Percentiles rank a stretch among this genome's conserved stretches.
These are phyloP conservation scores for Apiotrichum gracile DNA, from an alignment of 1,284 basidiomycete species.

Conservation along the genomic window DNA sequence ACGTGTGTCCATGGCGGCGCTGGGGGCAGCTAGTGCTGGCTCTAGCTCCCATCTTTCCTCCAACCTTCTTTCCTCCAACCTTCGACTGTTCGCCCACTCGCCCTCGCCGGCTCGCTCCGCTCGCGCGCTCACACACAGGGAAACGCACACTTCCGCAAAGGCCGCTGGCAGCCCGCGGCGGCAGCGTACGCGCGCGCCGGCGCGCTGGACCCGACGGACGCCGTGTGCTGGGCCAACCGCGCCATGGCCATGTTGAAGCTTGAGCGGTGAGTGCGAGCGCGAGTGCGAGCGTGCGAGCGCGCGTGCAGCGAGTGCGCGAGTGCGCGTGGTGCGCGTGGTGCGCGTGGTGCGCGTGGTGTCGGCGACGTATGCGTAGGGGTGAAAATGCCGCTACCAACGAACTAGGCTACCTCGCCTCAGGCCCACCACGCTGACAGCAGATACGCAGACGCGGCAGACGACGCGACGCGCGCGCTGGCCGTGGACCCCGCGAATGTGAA, in stretches of 20 bases:
- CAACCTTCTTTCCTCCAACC: no score
- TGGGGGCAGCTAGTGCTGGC: no score
- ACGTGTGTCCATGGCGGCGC: no score
- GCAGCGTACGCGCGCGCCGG: conserved; percentile 40
- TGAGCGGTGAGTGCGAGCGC: conserved; percentile 44
- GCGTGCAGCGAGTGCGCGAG: not conserved
- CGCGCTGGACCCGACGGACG: conserved; percentile 30
- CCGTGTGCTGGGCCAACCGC: conserved; percentile 38
- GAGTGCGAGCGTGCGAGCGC: no score
- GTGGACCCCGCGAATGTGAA: conserved; percentile 32
- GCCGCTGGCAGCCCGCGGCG: conserved; percentile 39
- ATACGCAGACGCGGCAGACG: conserved; percentile 39
- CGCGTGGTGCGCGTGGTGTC: no score
- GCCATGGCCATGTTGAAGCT: conserved; percentile 46
- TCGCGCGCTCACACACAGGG: conserved; percentile 31
- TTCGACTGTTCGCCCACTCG: no score
- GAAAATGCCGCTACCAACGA: no score
- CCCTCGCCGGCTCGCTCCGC: no score
- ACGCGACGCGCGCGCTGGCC: conserved; percentile 34
- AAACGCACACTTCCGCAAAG: conserved; percentile 43
- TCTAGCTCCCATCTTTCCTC: no score
- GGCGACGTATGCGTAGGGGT: no score
- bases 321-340: not conserved
- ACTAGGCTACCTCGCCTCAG: no score
- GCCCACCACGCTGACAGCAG: conserved; percentile 21